Evolutionary conservation across 257 asterid genomes (phyloP), one percentile per base, ranked within the genome.

Genomic region (Cinchona pubescens): DNA sequence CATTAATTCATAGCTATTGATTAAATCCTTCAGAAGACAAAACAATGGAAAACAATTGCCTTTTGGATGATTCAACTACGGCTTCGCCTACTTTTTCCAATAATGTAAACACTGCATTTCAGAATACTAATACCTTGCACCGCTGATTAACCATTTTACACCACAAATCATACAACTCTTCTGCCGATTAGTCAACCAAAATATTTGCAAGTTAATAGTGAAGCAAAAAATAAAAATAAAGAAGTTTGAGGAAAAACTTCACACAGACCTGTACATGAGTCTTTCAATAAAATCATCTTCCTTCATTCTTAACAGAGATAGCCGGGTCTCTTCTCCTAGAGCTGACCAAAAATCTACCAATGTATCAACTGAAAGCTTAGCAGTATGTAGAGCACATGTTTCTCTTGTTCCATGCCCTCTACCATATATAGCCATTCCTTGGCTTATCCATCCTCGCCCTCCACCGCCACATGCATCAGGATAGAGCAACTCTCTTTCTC

Each of bases 391-490:
- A 43, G 99, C 99, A 80, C 99, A 92, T 15, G 97, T 89, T 85
- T 95, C 99, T 80, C 99, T 90, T 23, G 96, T 88, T 74, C 96
- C 99, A 79, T 91, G 96, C 71, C 85, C 94, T 87, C 97, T 87
- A 46, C 96, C 96, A 82, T 91, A 91, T 76, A 92, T 92, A 49
- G 83, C 83, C 81, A 86, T 74, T 81, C 94, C 98, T 87, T 92
- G 99, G 85, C 98, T 92, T 81, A 90, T 90, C 99, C 99, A 95
- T 80, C 99, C 99, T 81, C 99, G 86, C 69, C 94, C 96, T 81
- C 96, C 96, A 81, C 98, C 99, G 27, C 99, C 99, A 82, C 99
- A 95, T 72, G 98, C 98, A 89, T 95, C 99, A 51, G 98, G 99
- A 85, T 95, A 92, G 43, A 92, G 91, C 90, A 92, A 78, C 70